Evolutionary conservation across 495 filamentous ascomycete genomes (phyloP), one percentile per base, ranked within the genome.

Genomic region (Mycothermus thermophilus): DNA sequence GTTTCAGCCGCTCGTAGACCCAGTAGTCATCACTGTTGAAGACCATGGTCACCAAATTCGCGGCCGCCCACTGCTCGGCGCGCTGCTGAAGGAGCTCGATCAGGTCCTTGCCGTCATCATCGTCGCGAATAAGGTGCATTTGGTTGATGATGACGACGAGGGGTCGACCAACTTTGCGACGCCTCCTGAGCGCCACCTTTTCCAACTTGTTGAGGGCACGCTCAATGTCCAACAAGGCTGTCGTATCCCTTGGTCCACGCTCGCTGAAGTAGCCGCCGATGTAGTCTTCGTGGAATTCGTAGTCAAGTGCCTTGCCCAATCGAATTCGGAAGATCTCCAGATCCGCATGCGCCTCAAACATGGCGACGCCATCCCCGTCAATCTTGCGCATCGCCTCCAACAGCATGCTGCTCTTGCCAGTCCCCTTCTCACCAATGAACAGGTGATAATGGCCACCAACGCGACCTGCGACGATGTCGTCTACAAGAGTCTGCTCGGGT

Each of bases 1-100:
- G 75, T 61, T 94, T 94, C 32, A 97, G 55, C 14, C 84, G 69
- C 54, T 97, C 90, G 47, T 94, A 96, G 1, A 96, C 79, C 90
- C 90, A 97, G 54, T 94, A 97, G 47, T 95, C 88, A 47, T 97
- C 90, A 37, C 73, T 82, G 54, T 93, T 94, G 46, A 96, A 77
- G 5, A 97, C 74, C 40, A 93, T 76, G 1, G 88, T 95, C 10
- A 87, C 78, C 1, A 97, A 66, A 40, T 82, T 84, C 23, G 76
- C 74, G 5, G 87, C 87, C 3, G 90, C 88, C 90, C 90, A 97
- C 46, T 83, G 76, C 54, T 97, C 92, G 0, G 90, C 90, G 17
- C 86, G 74, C 55, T 97, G 90, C 54, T 97, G 90, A 13, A 97
- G 77, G 31, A 96, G 73, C 55, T 97, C 90, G 4, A 97, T 72